Base-by-base conservation (phyloP, 140 eudicot species). In the Oenanthe javanica region DNA sequence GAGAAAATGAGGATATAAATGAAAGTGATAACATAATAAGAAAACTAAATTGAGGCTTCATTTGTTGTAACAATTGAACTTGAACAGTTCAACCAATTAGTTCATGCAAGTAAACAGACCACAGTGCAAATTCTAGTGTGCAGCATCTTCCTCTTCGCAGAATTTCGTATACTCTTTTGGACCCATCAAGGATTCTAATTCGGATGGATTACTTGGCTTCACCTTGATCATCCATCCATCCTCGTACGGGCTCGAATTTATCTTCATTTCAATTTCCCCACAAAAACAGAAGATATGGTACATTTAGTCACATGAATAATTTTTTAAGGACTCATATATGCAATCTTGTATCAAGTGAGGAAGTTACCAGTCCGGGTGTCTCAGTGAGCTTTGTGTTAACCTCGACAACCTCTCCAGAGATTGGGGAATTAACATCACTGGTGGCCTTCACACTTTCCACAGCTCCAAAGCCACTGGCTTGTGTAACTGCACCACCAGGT, bases 371-470 rank as follows among this genome's bases (percentile, higher is more conserved):
- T 74, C 99, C 99, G 49, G 97, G 99, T 38, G 96, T 43, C 14
- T 95, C 97, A 5, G 79, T 42, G 13, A 93, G 91, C 91, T 90
- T 92, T 42, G 91, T 23, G 89, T 95, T 95, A 51, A 93, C 90
- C 83, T 92, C 99, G 21, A 95, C 80, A 50, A 95, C 79, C 85
- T 95, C 97, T 50, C 98, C 99, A 3, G 98, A 95, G 79, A 95
- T 91, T 19, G 98, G 99, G 63, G 97, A 92, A 72, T 92, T 89
- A 27, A 95, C 64, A 80, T 91, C 99, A 83, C 99, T 92, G 45
- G 96, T 95, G 84, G 99, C 99, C 86, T 95, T 95, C 9, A 95
- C 99, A 87, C 99, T 95, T 77, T 95, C 98, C 5, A 95, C 98
- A 2, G 90, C 88, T 45, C 96, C 99, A 78, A 92, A 92, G 21